Base-by-base conservation (phyloP, 2,329 filamentous ascomycete genomes). In the Diaporthe citri region DNA sequence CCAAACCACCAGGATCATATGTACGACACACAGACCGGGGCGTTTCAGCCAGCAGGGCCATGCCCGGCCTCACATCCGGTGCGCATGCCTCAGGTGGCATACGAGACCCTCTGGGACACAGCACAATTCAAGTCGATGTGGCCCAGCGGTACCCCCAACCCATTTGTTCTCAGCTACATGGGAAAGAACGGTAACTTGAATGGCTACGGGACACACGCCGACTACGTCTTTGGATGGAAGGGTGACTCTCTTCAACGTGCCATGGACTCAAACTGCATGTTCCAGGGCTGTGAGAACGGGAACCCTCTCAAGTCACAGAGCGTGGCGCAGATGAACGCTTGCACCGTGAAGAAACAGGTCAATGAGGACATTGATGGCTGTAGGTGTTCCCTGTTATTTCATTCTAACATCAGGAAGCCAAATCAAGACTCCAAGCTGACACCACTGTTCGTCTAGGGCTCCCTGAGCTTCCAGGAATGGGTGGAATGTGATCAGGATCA, bases 51-150 rank as follows among this genome's bases (percentile, higher is more conserved):
- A 5, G 79, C 78, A 0, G 79, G 77, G 0, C 59, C 79, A 13
- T 82, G 80, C 75, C 81, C 80, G 12, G 46, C 79, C 0, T 79
- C 79, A 12, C 81, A 82, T 75, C 81, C 81, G 12, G 78, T 83
- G 8, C 79, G 80, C n/a, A 79, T 82, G 66, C 79, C 81, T 5
- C 81, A 83, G 77, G 51, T 73, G 7, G 85, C 86, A 73, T 86
- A 84, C 77, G 86, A 87, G 79, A 84, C 86, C 2, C 84, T 87
- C 76, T 87, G 85, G 81, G 85, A 87, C 76, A 87, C 83, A 9
- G 77, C 77, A 1, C 77, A 77, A 64, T 85, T 85, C 78, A 81
- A 81, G 78, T 75, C 82, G 79, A 76, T 84, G 79, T 81, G 84
- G 81, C 82, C 82, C 74, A 78, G 81, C 64, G 82, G 83, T 79